phyloP scores from a whole-genome alignment of 345 rosid genomes.

The Sapria himalayana region DNA sequence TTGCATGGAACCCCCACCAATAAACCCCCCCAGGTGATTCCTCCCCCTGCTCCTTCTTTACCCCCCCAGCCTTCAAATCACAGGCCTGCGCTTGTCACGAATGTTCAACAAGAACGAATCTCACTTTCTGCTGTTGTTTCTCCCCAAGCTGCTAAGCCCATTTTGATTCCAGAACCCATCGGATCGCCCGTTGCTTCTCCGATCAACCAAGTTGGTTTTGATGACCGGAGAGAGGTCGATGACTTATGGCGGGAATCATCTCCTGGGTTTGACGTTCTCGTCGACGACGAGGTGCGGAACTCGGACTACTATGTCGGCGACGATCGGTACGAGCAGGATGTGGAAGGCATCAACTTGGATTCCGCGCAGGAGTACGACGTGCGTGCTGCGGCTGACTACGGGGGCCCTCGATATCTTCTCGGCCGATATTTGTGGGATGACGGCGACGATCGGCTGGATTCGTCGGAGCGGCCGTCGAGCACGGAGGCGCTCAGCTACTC shows the following conservation, averaged over 20 bases:
- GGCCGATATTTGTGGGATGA: too few relatives aligned
- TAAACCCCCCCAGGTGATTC: slow-evolving; percentile 19
- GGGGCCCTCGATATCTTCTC: too few relatives aligned
- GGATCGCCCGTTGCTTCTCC: slow-evolving; percentile 12
- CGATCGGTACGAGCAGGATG: slow-evolving; percentile 44
- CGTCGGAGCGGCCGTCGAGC: too few relatives aligned
- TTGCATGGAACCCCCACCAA: slow-evolving; percentile 29
- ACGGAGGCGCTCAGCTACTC: too few relatives aligned
- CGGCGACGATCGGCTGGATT: too few relatives aligned
- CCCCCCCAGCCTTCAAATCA: slow-evolving; percentile 17
- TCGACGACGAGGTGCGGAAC: slow-evolving; percentile 54
- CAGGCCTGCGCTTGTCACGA: slow-evolving; percentile 14
- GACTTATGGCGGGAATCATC: slow-evolving; percentile 66
- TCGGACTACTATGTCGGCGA: slow-evolving; percentile 51
- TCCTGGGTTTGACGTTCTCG: slow-evolving; percentile 96
- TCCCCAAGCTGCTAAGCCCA: slow-evolving; percentile 15
- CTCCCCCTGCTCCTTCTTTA: slow-evolving; percentile 14
- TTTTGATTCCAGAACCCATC: slow-evolving; percentile 14
- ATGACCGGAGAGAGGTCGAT: slow-evolving; percentile 41
- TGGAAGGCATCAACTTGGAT: slow-evolving; percentile 30
- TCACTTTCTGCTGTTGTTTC: slow-evolving; percentile 10
- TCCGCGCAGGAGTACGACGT: slow-evolving; percentile 36
- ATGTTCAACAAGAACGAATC: slow-evolving; percentile 18
- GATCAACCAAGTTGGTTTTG: slow-evolving; percentile 19
- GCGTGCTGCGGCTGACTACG: slow-evolving; percentile 23